A percentile compares a stretch with the other conserved stretches of the same genome.
Conservation (phyloP, 2,329 filamentous ascomycete genomes). For the Penicillium verrucosum region DNA sequence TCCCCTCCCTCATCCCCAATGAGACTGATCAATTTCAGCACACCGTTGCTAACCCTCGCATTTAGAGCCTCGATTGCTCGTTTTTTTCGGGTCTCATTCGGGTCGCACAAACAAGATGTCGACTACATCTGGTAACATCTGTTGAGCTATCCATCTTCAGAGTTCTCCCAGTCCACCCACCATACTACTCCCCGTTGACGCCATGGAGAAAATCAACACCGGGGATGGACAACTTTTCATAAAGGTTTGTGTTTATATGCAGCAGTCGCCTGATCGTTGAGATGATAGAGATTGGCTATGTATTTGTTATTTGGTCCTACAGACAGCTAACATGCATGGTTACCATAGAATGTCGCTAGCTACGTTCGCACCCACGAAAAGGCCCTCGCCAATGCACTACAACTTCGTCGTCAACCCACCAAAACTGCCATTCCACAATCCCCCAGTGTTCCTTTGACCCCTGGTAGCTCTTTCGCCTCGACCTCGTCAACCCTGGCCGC, state of each 20-base stretch:
- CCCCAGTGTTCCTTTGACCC: slow-evolving; percentile 55
- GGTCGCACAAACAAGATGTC: slow-evolving; percentile 36
- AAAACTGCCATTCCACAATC: slow-evolving; percentile 62
- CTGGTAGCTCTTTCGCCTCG: slow-evolving; percentile 57
- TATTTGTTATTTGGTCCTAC: neutral
- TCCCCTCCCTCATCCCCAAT: neutral
- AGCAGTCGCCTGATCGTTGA: neutral
- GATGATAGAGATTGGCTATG: neutral
- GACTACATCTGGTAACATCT: slow-evolving; percentile 28
- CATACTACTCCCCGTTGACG: slow-evolving; percentile 25
- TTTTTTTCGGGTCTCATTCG: slow-evolving; percentile 3
- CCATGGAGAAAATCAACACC: slow-evolving; percentile 50
- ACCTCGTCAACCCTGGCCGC: slow-evolving; percentile 71
- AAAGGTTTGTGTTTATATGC: slow-evolving; percentile 33
- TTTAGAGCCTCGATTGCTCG: slow-evolving; percentile 9
- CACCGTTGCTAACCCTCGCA: slow-evolving; percentile 4
- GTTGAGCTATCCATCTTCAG: slow-evolving; percentile 37
- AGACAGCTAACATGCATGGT: slow-evolving; percentile 1
- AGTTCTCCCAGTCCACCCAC: slow-evolving; percentile 31
- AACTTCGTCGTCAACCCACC: slow-evolving; percentile 69
- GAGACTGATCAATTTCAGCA: neutral
- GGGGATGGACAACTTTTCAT: slow-evolving; percentile 51
- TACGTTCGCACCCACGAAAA: slow-evolving; percentile 98
- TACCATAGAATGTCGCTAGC: slow-evolving; percentile 77
- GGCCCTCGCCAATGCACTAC: slow-evolving; percentile 90